phyloP scores from a whole-genome alignment of 306 rosid genomes.

The Castanea sativa region DNA sequence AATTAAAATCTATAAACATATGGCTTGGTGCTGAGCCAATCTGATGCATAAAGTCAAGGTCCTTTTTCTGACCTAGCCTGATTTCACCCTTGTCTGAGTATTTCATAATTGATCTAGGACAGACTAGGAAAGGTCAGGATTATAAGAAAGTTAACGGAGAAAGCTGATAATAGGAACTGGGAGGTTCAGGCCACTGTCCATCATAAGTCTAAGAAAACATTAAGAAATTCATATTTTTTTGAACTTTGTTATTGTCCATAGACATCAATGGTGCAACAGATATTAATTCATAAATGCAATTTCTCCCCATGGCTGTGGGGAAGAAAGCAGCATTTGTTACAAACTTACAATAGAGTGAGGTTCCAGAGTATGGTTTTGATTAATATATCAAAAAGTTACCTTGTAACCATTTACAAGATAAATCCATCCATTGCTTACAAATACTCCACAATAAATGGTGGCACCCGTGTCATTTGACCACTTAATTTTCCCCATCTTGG shows the following conservation, averaged over 20 bases:
- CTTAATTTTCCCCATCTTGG: constrained; percentile 36
- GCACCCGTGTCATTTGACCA: constrained; percentile 47
- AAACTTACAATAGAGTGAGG: constrained; percentile 41
- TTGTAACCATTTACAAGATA: constrained; percentile 57
- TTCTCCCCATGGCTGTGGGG: neutral
- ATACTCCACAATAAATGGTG: constrained; percentile 52
- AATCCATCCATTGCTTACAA: constrained; percentile 56
- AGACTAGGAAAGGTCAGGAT: neutral
- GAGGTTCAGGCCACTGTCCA: neutral
- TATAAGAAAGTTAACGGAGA: no score
- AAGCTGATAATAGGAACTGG: neutral
- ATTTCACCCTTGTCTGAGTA: no score
- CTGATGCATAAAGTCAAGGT: no score
- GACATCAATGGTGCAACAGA: neutral
- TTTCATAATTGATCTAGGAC: neutral
- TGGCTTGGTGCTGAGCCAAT: no score
- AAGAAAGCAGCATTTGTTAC: neutral
- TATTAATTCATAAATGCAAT: neutral
- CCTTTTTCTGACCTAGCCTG: no score
- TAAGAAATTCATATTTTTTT: neutral
- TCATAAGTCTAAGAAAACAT: neutral
- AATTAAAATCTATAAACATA: no score
- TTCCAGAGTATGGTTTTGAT: constrained; percentile 36
- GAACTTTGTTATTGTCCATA: neutral
- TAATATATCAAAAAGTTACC: constrained; percentile 23